phyloP scores from a whole-genome alignment of 2,329 filamentous ascomycete species.

The Fusarium sp. region DNA sequence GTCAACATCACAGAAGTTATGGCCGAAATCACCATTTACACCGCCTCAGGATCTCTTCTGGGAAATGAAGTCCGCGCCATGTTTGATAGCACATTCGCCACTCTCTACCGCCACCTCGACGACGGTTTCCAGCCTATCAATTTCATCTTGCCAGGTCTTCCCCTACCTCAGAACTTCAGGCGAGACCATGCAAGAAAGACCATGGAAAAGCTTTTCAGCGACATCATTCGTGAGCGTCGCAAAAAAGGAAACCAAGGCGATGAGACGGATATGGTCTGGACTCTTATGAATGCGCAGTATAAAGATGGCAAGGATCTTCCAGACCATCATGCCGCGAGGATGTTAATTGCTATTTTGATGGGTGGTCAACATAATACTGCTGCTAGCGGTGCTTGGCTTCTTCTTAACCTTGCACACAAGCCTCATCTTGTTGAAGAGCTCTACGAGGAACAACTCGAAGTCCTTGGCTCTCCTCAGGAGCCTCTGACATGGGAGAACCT shows the following conservation, averaged over 20 bases:
- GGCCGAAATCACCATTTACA: conserved; percentile 90
- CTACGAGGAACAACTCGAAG: conserved; percentile 79
- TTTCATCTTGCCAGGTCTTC: conserved; percentile 87
- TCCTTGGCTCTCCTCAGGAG: conserved; percentile 78
- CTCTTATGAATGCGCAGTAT: conserved; percentile 85
- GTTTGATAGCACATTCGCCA: conserved; percentile 83
- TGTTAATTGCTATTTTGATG: conserved; percentile 94
- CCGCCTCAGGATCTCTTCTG: conserved; percentile 86
- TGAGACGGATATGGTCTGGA: conserved; percentile 83
- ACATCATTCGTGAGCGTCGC: conserved; percentile 79
- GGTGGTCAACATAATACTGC: conserved; percentile 90
- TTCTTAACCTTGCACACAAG: conserved; percentile 81
- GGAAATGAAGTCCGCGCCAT: conserved; percentile 82
- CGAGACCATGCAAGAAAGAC: conserved; percentile 82
- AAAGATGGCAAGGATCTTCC: conserved; percentile 81
- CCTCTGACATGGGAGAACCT: conserved; percentile 81
- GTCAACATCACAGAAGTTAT: conserved; percentile 79
- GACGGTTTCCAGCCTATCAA: conserved; percentile 90
- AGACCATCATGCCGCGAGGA: conserved; percentile 85
- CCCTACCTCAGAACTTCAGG: conserved; percentile 83
- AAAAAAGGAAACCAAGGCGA: conserved; percentile 61
- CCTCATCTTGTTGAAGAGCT: conserved; percentile 83
- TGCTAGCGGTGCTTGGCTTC: conserved; percentile 84
- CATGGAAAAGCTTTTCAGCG: conserved; percentile 82
- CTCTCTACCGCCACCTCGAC: conserved; percentile 87